Conservation (phyloP, 2,329 filamentous ascomycete genomes). For the Talaromyces sp. region DNA sequence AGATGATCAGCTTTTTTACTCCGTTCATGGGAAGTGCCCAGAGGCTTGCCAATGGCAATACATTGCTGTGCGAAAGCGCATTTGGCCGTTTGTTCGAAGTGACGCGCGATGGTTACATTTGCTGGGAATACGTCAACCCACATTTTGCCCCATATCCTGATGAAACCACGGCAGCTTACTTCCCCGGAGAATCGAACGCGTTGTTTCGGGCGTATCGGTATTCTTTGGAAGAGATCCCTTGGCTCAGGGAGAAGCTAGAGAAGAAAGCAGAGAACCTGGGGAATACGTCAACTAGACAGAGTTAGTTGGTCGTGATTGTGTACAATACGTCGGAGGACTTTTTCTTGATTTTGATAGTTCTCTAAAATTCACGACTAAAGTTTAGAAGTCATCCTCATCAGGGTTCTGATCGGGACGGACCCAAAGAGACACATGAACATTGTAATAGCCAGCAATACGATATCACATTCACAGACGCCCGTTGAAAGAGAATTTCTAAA, state of each 20-base stretch:
- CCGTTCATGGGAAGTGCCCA: slow-evolving; percentile 46
- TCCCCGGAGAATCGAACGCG: slow-evolving; percentile 38
- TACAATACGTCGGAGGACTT: too few relatives aligned
- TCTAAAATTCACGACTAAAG: background rate
- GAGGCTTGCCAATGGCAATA: slow-evolving; percentile 36
- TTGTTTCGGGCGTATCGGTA: slow-evolving; percentile 43
- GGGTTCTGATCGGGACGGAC: background rate
- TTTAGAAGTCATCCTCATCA: too few relatives aligned
- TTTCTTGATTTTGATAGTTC: background rate
- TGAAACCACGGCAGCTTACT: slow-evolving; percentile 33
- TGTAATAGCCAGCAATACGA: too few relatives aligned
- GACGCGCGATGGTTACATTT: slow-evolving; percentile 33
- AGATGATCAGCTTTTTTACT: slow-evolving; percentile 38
- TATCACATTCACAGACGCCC: too few relatives aligned
- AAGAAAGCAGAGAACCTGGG: background rate
- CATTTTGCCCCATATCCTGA: slow-evolving; percentile 35
- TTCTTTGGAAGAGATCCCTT: slow-evolving; percentile 35
- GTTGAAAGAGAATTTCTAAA: background rate
- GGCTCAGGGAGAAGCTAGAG: slow-evolving; percentile 21
- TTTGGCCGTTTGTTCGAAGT: slow-evolving; percentile 43
- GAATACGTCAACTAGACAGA: background rate
- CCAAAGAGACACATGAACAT: too few relatives aligned
- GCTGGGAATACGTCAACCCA: slow-evolving; percentile 41
- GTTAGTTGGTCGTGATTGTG: background rate
- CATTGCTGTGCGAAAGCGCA: slow-evolving; percentile 38